Evolutionary conservation across 73 alveolate species (phyloP).

Genomic region (Paramecium sexaurelia): DNA sequence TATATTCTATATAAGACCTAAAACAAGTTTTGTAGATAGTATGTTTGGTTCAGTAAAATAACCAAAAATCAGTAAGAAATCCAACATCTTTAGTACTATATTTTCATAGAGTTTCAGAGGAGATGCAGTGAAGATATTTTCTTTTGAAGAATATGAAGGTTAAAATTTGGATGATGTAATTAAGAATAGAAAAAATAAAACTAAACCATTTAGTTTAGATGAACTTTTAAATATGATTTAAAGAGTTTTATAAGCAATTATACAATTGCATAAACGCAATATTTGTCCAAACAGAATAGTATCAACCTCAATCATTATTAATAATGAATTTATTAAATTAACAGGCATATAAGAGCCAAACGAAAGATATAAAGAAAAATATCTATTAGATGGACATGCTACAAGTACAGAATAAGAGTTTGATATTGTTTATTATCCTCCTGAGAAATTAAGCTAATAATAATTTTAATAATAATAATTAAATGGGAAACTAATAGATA

Average conservation of each 20-base stretch:
- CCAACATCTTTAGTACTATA: background rate
- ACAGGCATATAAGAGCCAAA: conserved; percentile 22
- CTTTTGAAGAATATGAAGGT: conserved; percentile 26
- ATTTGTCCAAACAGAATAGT: conserved; percentile 9
- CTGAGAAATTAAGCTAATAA: background rate
- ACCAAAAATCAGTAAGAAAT: background rate
- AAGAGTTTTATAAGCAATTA: background rate
- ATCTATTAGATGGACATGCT: background rate
- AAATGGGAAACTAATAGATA: background rate
- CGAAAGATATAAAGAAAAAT: background rate
- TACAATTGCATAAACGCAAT: background rate
- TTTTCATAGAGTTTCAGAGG: background rate
- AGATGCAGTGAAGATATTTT: conserved; percentile 23
- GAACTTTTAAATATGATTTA: background rate
- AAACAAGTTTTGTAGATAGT: background rate
- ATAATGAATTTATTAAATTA: background rate
- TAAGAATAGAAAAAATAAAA: background rate
- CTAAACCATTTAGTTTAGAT: background rate
- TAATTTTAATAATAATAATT: background rate
- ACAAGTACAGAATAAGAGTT: background rate
- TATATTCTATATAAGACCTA: conserved; percentile 22
- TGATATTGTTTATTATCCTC: conserved; percentile 12
- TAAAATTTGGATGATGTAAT: background rate
- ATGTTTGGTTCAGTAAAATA: background rate
- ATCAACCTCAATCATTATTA: background rate